These are phyloP conservation scores for Trypanosoma conorhini DNA, from an alignment of 208 protist species.

Conservation along the genomic window DNA sequence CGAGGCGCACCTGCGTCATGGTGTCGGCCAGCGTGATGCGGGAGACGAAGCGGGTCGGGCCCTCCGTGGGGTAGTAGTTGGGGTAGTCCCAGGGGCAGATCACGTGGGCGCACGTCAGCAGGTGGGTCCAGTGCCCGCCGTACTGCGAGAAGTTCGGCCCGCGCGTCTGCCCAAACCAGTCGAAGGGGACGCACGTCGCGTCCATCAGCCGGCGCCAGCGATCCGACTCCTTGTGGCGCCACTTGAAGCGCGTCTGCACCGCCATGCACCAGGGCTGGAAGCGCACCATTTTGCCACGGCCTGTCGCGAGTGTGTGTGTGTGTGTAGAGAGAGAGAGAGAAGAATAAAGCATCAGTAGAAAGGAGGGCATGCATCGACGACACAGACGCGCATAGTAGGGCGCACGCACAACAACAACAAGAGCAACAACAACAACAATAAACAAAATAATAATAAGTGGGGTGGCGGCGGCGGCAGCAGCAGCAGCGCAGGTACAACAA, in stretches of 20 bases:
- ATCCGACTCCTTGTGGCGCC: conserved; percentile 92
- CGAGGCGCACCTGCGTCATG: conserved; percentile 82
- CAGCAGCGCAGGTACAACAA: too few species aligned
- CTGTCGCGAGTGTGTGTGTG: too few species aligned
- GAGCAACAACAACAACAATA: conserved; percentile 13
- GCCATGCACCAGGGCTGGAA: conserved; percentile 91
- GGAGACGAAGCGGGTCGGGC: conserved; percentile 85
- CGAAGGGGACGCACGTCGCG: conserved; percentile 82
- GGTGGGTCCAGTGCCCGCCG: conserved; percentile 87
- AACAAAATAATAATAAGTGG: conserved; percentile 3
- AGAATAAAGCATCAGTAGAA: conserved; percentile 16
- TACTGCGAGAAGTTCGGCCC: conserved; percentile 83
- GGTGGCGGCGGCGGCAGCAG: background rate
- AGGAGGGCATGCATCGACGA: background rate
- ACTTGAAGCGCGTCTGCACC: conserved; percentile 89
- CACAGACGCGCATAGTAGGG: background rate
- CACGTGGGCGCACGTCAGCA: conserved; percentile 90
- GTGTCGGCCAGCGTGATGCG: conserved; percentile 86
- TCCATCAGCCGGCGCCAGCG: conserved; percentile 91
- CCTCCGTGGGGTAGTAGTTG: conserved; percentile 86
- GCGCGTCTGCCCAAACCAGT: conserved; percentile 83
- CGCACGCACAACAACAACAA: background rate
- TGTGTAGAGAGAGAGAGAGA: conserved; percentile 1
- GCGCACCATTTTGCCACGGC: conserved; percentile 35
- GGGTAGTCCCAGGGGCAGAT: conserved; percentile 92